Evolutionary conservation across 345 rosid genomes (phyloP), one percentile per base, ranked within the genome.

Genomic region (Triadica sebifera): DNA sequence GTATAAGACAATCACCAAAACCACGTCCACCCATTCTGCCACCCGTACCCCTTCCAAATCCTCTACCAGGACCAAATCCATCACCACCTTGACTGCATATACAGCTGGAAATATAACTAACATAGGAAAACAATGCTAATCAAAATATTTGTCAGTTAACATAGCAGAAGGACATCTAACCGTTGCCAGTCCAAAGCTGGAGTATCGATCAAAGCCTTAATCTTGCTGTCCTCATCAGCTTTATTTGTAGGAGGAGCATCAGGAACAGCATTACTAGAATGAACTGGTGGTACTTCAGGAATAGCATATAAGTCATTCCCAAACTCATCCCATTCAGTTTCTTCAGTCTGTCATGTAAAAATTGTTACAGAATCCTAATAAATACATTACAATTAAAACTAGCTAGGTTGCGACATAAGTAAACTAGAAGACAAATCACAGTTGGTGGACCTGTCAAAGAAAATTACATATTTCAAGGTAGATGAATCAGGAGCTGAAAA

Each of bases 161-260:
- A 58, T 37, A 29, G 34, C 37, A 49, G 50, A 49, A 46, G 11
- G 10, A 19, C 72, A 71, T 77, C 92, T 87, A 78, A 95, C 99
- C 98, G 88, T 81, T 91, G 98, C 99, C 99, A 95, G 80, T 95
- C 99, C 80, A 95, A 85, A 65, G 97, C 98, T 45, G 97, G 96
- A 56, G 99, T 91, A 70, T 95, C 93, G 75, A 93, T 89, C 75
- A 95, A 82, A 59, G 94, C 97, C 81, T 91, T 91, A 62, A 95
- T 86, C 81, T 91, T 95, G 90, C 89, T 88, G 74, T 95, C 99
- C 81, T 95, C 99, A 6, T 95, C 99, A 78, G 89, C 96, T 77
- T 83, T 89, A 70, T 75, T 90, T 57, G 91, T 77, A 63, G 96
- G 90, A 46, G 84, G 82, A 73, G 74, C 82, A 74, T 90, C 94